Evolutionary conservation across 257 asterid species (phyloP), one percentile per base, ranked within the genome.

Genomic region (Henckelia pumila): DNA sequence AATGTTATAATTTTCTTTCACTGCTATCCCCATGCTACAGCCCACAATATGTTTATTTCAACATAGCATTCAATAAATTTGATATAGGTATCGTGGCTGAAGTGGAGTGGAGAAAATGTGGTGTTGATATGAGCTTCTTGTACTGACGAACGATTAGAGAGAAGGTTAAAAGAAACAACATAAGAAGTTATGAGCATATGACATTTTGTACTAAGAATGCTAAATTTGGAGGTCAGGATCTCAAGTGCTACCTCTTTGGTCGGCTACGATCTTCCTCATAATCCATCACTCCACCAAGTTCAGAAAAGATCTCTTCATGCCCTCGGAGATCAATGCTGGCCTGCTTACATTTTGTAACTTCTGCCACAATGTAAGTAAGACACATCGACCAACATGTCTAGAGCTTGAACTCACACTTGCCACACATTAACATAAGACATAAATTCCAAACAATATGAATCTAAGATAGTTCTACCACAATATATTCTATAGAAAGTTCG

Each of bases 361-460:
- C 95, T 91, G 96, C 95, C 96, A 91, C 84, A 88, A 79, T 58
- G 92, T 93, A 86, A 87, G 96, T 89, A 87, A 91, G 95, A 83
- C 86, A 81, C 85, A 80, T 86, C 91, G 85, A 88, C 88, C 76
- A 76, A 86, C 71, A 82, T 76, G 81, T 76, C 87, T 81, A 85
- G 80, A 70, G 68, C 84, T 53, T 20, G 64, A 73, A 83, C 70
- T 68, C 71, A 66, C 40, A 68, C 71, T 76, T 60, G 69, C 53
- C 19, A 16, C 53, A 16, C 50, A 13, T 40, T 4, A 44, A 44
- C 7, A 44, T 44, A 16, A 4, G 20, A 16, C 7, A 44, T 44
- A 5, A 44, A 4, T 13, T 44, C 20, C 20, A 44, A 14, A 44
- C 53, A 56, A 22, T 32, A 29, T 37, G 35, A 70, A 25, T 50